Evolutionary conservation across 169 alveolate genomes (phyloP), one percentile per base, ranked within the genome.

Genomic region (Cryptosporidium felis): DNA sequence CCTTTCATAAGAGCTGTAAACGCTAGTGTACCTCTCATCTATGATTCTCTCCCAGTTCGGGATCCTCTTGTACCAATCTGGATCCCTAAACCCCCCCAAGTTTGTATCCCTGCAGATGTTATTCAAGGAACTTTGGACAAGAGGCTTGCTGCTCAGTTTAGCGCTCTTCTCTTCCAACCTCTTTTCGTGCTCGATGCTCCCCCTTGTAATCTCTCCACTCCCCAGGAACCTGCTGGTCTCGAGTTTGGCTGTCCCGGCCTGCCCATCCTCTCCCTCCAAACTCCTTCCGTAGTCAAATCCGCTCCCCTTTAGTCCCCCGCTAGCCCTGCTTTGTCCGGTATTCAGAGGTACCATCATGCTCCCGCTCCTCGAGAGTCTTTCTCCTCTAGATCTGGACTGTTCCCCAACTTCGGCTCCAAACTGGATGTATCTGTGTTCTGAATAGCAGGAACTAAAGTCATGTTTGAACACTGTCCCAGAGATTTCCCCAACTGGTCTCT

Each of bases 21-120:
- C 85, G n/a, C 74, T 74, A 26, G 46, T 74, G 14, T 74, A 58
- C 23, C 67, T 49, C 16, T 74, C 85, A 23, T 74, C 85, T 16
- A 74, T 74, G 34, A 74, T 74, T 18, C 32, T 74, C 38, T 74
- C 85, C 85, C 85, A 74, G 56, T 56, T 42, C 36, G 74, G 65
- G 26, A 74, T 74, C 34, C 34, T 74, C 32, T 56, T 74, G 28
- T 74, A 74, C 85, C 85, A 74, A 36, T 49, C 53, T 8, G 60
- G 16, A 9, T 74, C 85, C 12, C 53, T 74, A 10, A 74, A 74
- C 9, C 85, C 85, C 28, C 85, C 85, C 34, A 74, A 10, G n/a
- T 53, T 53, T 16, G 38, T 26, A 30, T 14, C 30, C 60, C 28
- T 63, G 34, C 46, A 10, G n/a, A 16, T 51, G 9, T 0, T 10